phyloP scores from a whole-genome alignment of 2,329 filamentous ascomycete species.

The Capronia americana region DNA sequence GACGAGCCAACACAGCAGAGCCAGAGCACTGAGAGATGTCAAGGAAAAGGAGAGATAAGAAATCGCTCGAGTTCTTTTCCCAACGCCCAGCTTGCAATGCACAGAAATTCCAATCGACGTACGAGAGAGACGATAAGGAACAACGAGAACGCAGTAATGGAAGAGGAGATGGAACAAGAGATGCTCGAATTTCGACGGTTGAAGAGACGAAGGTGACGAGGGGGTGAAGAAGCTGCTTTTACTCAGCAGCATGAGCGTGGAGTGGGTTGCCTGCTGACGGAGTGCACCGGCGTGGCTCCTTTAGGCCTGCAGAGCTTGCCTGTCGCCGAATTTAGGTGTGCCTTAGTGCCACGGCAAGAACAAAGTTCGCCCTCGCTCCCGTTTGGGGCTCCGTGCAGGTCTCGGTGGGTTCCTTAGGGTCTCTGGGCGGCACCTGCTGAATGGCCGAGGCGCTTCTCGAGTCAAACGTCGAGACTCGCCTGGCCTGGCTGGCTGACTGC shows the following conservation, averaged over 20 bases:
- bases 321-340: conserved; percentile 12
- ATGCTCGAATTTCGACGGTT: conserved; percentile 32
- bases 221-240: conserved; percentile 6
- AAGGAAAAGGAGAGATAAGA: conserved; percentile 39
- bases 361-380: neutral
- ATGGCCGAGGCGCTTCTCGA: neutral
- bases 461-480: neutral
- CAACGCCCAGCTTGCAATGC: conserved; percentile 40
- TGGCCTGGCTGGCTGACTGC: neutral
- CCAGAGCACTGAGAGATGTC: conserved; percentile 24
- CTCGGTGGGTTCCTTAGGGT: neutral
- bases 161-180: conserved; percentile 34
- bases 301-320: conserved; percentile 1
- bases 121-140: conserved; percentile 25
- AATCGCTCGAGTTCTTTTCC: conserved; percentile 38
- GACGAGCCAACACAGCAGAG: conserved; percentile 26
- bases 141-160: conserved; percentile 21
- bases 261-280: conserved; percentile 7
- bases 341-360: neutral
- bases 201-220: conserved; percentile 22
- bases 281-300: neutral
- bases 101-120: conserved; percentile 38
- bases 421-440: neutral
- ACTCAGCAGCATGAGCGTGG: conserved; percentile 4
- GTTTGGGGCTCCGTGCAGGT: conserved; percentile 7